phyloP scores from a whole-genome alignment of 2,329 filamentous ascomycete species.

The Orbilia blumenaviensis region DNA sequence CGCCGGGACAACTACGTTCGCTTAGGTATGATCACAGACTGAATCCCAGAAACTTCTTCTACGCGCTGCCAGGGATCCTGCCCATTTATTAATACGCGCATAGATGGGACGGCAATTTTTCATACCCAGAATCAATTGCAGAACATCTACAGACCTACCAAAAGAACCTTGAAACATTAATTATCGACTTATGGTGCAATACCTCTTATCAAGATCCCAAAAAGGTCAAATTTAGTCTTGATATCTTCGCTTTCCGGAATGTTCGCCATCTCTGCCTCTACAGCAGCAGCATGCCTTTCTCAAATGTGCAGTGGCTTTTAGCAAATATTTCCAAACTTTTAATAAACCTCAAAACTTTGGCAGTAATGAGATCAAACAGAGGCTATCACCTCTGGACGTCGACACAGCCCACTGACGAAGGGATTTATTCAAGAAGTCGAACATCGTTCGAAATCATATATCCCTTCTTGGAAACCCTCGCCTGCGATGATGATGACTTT shows the following conservation, averaged over 20 bases:
- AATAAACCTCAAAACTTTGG: background rate
- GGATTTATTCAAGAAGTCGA: background rate
- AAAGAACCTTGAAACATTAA: background rate
- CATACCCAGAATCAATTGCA: background rate
- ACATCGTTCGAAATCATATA: background rate
- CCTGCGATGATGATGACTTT: background rate
- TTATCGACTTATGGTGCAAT: no score
- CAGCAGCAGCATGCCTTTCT: no score
- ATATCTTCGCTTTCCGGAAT: background rate
- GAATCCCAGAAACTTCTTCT: no score
- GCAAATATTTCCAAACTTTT: background rate
- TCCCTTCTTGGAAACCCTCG: background rate
- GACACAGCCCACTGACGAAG: background rate
- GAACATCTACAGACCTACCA: background rate
- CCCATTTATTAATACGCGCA: no score
- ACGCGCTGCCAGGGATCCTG: no score
- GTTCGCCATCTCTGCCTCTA: conserved; percentile 5
- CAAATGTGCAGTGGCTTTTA: background rate
- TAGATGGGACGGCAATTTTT: background rate
- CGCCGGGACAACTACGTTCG: conserved; percentile 1
- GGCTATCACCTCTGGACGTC: background rate
- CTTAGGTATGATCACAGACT: conserved; percentile 29
- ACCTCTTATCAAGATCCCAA: no score
- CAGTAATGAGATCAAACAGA: background rate
- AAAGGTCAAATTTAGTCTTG: no score